phyloP scores from a whole-genome alignment of 306 rosid genomes.

The Alnus rubra region DNA sequence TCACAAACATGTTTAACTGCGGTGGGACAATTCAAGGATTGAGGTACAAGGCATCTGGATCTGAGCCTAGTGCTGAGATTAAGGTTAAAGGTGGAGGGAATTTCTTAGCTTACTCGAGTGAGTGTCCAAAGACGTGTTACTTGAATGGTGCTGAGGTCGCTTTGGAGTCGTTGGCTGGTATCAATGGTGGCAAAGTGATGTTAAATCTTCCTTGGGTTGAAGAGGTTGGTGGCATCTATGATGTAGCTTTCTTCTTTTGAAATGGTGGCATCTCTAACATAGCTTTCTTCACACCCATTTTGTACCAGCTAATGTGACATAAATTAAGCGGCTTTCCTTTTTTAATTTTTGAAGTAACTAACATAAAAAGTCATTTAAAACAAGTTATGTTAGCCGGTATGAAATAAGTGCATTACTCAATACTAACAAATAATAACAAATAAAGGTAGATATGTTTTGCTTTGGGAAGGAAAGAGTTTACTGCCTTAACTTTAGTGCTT shows the following conservation, averaged over 20 bases:
- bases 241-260: slow-evolving; percentile 45
- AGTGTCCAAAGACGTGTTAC: slow-evolving; percentile 49
- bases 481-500: neutral
- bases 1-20: slow-evolving; percentile 62
- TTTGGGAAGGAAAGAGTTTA: neutral
- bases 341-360: too few species aligned
- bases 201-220: slow-evolving; percentile 60
- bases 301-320: too few species aligned
- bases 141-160: slow-evolving; percentile 53
- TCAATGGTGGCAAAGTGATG: slow-evolving; percentile 40
- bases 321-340: too few species aligned
- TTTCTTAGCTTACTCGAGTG: slow-evolving; percentile 67
- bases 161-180: slow-evolving; percentile 47
- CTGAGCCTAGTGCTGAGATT: slow-evolving; percentile 32
- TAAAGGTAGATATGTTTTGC: neutral
- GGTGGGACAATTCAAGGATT: slow-evolving; percentile 61
- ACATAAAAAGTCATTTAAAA: too few species aligned
- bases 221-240: slow-evolving; percentile 58
- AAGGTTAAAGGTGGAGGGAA: slow-evolving; percentile 75
- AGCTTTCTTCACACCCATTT: neutral
- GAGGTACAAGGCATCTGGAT: slow-evolving; percentile 34
- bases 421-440: neutral
- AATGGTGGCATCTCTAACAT: neutral
- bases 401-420: too few species aligned
- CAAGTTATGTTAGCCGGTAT: too few species aligned